Percentiles rank a stretch among this genome's conserved stretches.
Evolutionary conservation across 495 filamentous ascomycete species (phyloP).

Genomic region (Bacidia rubella): DNA sequence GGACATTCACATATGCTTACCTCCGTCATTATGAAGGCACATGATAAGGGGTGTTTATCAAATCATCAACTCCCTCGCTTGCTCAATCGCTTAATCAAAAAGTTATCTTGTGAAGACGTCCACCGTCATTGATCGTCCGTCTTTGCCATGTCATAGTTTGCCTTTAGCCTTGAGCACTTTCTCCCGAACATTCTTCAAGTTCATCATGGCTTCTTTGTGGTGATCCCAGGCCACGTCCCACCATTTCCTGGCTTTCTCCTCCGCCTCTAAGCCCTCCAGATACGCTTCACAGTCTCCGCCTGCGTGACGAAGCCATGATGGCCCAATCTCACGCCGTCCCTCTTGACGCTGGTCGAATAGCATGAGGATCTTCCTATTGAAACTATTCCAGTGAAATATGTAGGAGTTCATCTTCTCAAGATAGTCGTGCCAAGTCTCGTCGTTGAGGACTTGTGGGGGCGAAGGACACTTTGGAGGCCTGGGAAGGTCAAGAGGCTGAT

Average conservation of each 20-base stretch:
- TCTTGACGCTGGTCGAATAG: constrained; percentile 55
- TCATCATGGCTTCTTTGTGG: constrained; percentile 47
- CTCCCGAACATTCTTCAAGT: constrained; percentile 44
- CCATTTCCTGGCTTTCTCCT: constrained; percentile 44
- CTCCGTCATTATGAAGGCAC: neutral
- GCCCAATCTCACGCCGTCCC: constrained; percentile 32
- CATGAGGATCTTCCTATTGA: constrained; percentile 47
- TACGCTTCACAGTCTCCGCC: constrained; percentile 48
- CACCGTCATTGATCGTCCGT: neutral
- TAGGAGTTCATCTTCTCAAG: constrained; percentile 50
- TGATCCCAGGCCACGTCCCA: constrained; percentile 53
- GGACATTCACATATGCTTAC: neutral
- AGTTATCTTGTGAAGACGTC: constrained; percentile 1
- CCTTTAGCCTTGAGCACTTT: constrained; percentile 11
- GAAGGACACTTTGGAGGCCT: constrained; percentile 45
- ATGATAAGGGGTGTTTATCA: constrained; percentile 8
- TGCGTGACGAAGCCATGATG: constrained; percentile 41
- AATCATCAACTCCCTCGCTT: constrained; percentile 12
- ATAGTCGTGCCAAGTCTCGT: constrained; percentile 45
- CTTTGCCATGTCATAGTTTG: neutral
- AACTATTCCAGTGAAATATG: constrained; percentile 53
- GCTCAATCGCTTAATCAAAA: neutral
- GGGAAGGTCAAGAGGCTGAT: constrained; percentile 39
- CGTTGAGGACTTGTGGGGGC: constrained; percentile 23
- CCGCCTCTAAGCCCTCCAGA: constrained; percentile 45